Conservation (phyloP, 768 basidiomycete genomes). For the Lactarius psammicola region DNA sequence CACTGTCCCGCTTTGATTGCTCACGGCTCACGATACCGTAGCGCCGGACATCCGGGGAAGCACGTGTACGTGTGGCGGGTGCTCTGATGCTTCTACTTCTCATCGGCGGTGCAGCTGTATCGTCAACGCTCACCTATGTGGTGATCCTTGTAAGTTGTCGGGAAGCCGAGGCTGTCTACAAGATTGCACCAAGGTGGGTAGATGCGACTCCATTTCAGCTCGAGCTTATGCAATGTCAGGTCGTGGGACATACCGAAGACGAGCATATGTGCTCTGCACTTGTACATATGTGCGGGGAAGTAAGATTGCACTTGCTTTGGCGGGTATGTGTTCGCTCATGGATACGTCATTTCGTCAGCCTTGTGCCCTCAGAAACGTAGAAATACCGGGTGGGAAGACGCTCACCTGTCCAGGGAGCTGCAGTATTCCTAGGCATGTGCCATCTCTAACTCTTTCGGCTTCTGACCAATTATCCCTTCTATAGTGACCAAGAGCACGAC, state of each 20-base stretch:
- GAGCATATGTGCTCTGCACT: slow-evolving; percentile 55
- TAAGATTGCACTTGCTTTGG: slow-evolving; percentile 26
- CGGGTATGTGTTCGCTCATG: background rate
- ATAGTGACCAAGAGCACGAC: slow-evolving; percentile 46
- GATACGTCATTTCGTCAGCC: slow-evolving; percentile 11
- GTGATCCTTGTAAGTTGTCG: slow-evolving; percentile 46
- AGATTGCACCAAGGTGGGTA: slow-evolving; percentile 51
- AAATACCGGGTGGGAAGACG: slow-evolving; percentile 3
- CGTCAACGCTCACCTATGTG: slow-evolving; percentile 52
- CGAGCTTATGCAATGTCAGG: slow-evolving; percentile 35
- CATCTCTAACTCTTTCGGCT: background rate
- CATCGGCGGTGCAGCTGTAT: slow-evolving; percentile 43
- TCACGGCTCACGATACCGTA: slow-evolving; percentile 27
- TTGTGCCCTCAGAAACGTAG: slow-evolving; percentile 17
- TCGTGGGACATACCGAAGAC: slow-evolving; percentile 47
- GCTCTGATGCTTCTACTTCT: background rate
- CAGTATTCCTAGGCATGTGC: slow-evolving; percentile 12
- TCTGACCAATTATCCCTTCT: background rate
- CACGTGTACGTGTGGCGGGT: slow-evolving; percentile 45
- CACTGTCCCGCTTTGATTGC: background rate
- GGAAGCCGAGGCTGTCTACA: slow-evolving; percentile 51
- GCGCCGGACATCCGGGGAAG: slow-evolving; percentile 55
- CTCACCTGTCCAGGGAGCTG: slow-evolving; percentile 22
- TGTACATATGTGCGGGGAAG: slow-evolving; percentile 59
- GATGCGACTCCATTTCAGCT: no score